phyloP scores from a whole-genome alignment of 2,329 filamentous ascomycete genomes.

The Talaromyces atroroseus region DNA sequence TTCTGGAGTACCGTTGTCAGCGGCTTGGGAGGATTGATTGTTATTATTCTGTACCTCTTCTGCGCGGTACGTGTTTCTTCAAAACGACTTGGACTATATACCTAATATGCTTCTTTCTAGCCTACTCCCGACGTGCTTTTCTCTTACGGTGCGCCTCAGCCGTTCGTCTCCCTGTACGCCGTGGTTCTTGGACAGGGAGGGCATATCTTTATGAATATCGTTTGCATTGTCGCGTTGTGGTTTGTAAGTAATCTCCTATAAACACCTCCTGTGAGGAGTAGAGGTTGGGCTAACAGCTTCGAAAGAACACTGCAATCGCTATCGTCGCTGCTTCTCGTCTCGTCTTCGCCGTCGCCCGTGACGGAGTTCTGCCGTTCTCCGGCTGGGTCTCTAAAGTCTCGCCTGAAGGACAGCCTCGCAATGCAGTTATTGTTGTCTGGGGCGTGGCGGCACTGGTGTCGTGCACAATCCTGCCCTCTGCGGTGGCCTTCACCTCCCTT shows the following conservation, averaged over 20 bases:
- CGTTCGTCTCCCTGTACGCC: slow-evolving; percentile 56
- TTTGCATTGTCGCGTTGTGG: slow-evolving; percentile 48
- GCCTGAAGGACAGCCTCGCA: slow-evolving; percentile 52
- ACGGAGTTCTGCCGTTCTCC: slow-evolving; percentile 56
- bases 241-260: slow-evolving; percentile 39
- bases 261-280: slow-evolving; percentile 1
- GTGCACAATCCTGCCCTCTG: slow-evolving; percentile 55
- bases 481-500: slow-evolving; percentile 50
- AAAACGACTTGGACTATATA: background rate
- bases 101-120: slow-evolving; percentile 24
- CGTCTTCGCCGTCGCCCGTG: slow-evolving; percentile 58
- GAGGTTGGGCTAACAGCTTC: slow-evolving; percentile 8
- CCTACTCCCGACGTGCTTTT: slow-evolving; percentile 51
- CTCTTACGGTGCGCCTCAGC: slow-evolving; percentile 51
- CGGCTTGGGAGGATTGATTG: slow-evolving; percentile 50
- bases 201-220: slow-evolving; percentile 58
- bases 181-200: slow-evolving; percentile 51
- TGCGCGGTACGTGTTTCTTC: slow-evolving; percentile 40
- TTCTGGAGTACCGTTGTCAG: slow-evolving; percentile 57
- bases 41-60: slow-evolving; percentile 57
- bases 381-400: slow-evolving; percentile 53
- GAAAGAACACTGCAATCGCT: slow-evolving; percentile 54
- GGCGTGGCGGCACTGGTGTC: slow-evolving; percentile 50
- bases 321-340: slow-evolving; percentile 56
- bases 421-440: slow-evolving; percentile 57